These are phyloP conservation scores for Cadophora sp. DNA, from an alignment of 2,329 filamentous ascomycete genomes.

Conservation along the genomic window DNA sequence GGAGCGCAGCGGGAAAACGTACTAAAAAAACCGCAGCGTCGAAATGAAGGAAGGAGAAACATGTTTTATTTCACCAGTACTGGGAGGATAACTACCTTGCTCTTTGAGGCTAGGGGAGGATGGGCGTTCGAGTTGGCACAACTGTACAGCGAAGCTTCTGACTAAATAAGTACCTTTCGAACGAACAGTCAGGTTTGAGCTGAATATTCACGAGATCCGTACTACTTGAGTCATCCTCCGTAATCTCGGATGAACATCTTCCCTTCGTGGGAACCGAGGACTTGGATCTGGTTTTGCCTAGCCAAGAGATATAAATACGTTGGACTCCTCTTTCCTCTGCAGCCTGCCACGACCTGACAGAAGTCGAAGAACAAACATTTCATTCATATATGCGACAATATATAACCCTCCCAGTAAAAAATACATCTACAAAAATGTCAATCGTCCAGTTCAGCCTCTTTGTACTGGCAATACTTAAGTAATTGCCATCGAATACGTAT, in stretches of 20 bases:
- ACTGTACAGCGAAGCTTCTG: not conserved
- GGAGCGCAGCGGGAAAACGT: not conserved
- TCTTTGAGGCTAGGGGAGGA: not conserved
- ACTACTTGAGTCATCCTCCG: not conserved
- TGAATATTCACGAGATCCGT: not conserved
- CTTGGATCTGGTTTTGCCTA: not conserved
- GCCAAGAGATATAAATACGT: not conserved
- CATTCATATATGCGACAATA: not conserved
- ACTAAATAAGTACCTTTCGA: not conserved
- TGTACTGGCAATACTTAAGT: constrained; percentile 25
- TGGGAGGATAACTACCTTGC: not conserved
- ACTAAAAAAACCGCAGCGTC: not conserved
- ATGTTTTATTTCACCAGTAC: not conserved
- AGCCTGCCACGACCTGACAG: not conserved
- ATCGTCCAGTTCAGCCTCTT: constrained; percentile 2
- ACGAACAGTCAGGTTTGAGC: not conserved
- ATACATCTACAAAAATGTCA: constrained; percentile 5
- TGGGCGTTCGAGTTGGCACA: not conserved
- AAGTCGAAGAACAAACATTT: not conserved
- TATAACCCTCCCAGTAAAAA: not conserved
- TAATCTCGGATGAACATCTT: not conserved
- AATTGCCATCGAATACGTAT: not conserved
- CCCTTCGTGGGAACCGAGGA: not conserved
- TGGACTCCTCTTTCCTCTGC: not conserved
- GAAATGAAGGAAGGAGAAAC: not conserved